These are phyloP conservation scores for Cercospora zeae-maydis DNA, from an alignment of 2,329 filamentous ascomycete species.

Conservation along the genomic window DNA sequence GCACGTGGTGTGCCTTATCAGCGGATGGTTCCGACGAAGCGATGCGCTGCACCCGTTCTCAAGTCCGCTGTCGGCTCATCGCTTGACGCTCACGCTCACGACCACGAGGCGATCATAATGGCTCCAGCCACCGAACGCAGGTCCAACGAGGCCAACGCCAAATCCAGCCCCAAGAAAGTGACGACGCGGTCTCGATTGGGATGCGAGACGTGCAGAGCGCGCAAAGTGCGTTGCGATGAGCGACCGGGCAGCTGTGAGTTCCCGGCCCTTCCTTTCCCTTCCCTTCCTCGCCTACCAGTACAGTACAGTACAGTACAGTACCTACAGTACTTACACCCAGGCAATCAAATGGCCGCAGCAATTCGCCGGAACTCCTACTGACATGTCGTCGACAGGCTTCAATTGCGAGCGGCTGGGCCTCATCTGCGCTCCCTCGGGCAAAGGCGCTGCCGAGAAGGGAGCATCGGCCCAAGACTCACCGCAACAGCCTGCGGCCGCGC, in stretches of 20 bases:
- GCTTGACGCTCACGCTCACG: constrained; percentile 3
- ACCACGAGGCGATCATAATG: background rate
- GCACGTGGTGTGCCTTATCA: background rate
- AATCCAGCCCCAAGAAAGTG: constrained; percentile 7
- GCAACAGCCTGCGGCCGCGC: constrained; percentile 5
- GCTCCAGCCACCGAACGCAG: constrained; percentile 4
- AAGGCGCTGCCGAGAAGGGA: background rate
- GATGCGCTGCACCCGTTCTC: background rate
- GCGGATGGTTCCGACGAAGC: background rate
- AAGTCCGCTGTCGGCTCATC: constrained; percentile 6
- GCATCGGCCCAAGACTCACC: background rate
- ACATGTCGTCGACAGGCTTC: constrained; percentile 11
- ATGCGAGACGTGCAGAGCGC: constrained; percentile 26
- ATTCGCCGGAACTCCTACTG: too few relatives aligned
- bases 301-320: too few relatives aligned
- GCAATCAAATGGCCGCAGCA: too few relatives aligned
- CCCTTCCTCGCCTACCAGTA: background rate
- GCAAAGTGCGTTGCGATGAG: constrained; percentile 27
- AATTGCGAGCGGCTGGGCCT: constrained; percentile 27
- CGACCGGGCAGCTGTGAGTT: constrained; percentile 17
- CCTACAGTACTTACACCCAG: too few relatives aligned
- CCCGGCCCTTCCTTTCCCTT: background rate
- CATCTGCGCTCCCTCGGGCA: constrained; percentile 20
- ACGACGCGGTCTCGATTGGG: constrained; percentile 18
- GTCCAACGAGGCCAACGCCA: constrained; percentile 1